phyloP scores from a whole-genome alignment of 768 basidiomycete genomes.

The Auricularia sp. region DNA sequence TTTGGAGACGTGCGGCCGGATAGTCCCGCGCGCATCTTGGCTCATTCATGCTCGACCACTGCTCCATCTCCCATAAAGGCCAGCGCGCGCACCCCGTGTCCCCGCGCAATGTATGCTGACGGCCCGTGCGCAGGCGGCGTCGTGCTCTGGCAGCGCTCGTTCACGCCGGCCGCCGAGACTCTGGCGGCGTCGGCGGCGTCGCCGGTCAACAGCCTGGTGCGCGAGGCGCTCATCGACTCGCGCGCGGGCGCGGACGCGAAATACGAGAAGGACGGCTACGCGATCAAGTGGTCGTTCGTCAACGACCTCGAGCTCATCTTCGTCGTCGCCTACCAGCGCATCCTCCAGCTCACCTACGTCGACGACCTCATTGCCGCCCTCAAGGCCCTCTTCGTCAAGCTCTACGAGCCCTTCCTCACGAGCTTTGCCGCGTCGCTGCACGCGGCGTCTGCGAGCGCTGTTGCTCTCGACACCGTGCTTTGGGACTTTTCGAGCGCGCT shows the following conservation, averaged over 20 bases:
- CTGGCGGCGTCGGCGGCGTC: slow-evolving; percentile 62
- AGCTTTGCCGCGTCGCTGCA: slow-evolving; percentile 79
- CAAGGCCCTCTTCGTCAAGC: slow-evolving; percentile 75
- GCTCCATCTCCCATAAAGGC: slow-evolving; percentile 94
- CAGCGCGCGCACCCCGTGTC: slow-evolving; percentile 4
- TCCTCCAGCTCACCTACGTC: slow-evolving; percentile 88
- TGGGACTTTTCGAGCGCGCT: slow-evolving; percentile 68
- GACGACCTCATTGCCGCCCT: slow-evolving; percentile 75
- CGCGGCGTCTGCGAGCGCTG: slow-evolving; percentile 40
- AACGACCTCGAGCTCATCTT: slow-evolving; percentile 96
- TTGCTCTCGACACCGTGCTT: slow-evolving; percentile 20
- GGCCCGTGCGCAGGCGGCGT: slow-evolving; percentile 55
- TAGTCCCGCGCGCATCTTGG: neutral
- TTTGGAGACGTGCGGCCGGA: too few species aligned
- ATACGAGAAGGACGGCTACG: slow-evolving; percentile 90
- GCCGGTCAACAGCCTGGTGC: slow-evolving; percentile 80
- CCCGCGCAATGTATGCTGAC: neutral
- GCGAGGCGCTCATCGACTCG: slow-evolving; percentile 78
- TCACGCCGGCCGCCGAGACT: slow-evolving; percentile 74
- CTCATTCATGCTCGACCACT: slow-evolving; percentile 76
- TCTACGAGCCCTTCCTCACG: slow-evolving; percentile 75
- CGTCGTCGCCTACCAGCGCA: slow-evolving; percentile 94
- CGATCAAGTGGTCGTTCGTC: slow-evolving; percentile 87
- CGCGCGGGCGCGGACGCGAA: slow-evolving; percentile 40
- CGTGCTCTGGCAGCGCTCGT: slow-evolving; percentile 90